Evolutionary conservation across 78 protist species (phyloP).

Genomic region (slime mould (Dictyostelium discoideum)): DNA sequence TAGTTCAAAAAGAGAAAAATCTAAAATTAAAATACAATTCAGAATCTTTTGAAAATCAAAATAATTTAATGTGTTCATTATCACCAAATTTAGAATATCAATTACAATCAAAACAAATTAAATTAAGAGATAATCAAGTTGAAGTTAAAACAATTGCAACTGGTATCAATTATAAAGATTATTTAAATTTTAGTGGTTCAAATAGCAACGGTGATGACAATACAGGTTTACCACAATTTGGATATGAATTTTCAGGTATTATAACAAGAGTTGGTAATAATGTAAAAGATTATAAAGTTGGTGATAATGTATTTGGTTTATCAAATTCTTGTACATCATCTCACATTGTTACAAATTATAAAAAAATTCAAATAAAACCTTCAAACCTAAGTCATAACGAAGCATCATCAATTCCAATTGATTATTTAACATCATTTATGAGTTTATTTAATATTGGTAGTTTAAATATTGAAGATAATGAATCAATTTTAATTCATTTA

Average conservation of each 20-base stretch:
- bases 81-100: background rate
- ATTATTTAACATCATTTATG: background rate
- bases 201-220: background rate
- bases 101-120: background rate
- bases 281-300: slow-evolving; percentile 14
- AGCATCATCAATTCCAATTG: slow-evolving; percentile 12
- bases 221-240: background rate
- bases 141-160: slow-evolving; percentile 35
- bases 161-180: slow-evolving; percentile 61
- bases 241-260: background rate
- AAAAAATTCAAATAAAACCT: background rate
- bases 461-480: background rate
- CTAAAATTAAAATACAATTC: background rate
- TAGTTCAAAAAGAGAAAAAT: background rate
- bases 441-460: background rate
- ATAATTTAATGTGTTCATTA: background rate
- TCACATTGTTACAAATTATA: background rate
- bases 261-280: background rate
- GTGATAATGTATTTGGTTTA: background rate
- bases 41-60: background rate
- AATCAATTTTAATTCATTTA: background rate
- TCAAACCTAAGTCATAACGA: background rate
- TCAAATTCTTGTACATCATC: background rate
- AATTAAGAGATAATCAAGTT: background rate
- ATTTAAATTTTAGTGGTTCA: slow-evolving; percentile 21